Conservation (phyloP, 1,284 basidiomycete species). For the Puccinia horiana region DNA sequence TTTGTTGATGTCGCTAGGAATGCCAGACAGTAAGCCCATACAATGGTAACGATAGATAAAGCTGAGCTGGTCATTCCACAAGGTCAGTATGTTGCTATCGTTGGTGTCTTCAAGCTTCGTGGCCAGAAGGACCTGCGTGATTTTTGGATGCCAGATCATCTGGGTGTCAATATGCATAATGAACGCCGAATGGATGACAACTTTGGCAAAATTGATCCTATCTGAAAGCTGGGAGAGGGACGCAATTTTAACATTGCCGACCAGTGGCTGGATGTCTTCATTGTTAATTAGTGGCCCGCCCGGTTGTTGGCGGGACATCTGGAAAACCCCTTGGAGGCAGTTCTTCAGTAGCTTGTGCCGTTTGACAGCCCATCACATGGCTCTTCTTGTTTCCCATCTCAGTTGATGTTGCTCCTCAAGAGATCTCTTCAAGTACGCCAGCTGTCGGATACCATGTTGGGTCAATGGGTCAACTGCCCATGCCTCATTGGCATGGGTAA, state of each 20-base stretch:
- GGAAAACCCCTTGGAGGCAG: neutral
- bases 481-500: neutral
- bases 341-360: neutral
- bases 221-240: neutral
- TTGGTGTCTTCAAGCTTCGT: neutral
- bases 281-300: neutral
- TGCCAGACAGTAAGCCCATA: neutral
- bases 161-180: neutral
- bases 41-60: neutral
- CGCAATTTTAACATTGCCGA: neutral
- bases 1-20: neutral
- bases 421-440: neutral
- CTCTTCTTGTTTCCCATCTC: neutral
- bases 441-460: neutral
- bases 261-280: neutral
- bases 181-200: neutral
- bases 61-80: neutral
- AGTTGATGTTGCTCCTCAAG: neutral
- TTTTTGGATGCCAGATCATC: neutral
- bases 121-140: neutral
- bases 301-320: neutral
- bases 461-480: slow-evolving; percentile 3
- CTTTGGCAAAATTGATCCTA: neutral
- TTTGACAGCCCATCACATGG: slow-evolving; percentile 2
- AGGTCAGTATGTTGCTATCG: neutral